These are phyloP conservation scores for Pascua sp. DNA, from an alignment of 1,284 basidiomycete species.

Conservation along the genomic window DNA sequence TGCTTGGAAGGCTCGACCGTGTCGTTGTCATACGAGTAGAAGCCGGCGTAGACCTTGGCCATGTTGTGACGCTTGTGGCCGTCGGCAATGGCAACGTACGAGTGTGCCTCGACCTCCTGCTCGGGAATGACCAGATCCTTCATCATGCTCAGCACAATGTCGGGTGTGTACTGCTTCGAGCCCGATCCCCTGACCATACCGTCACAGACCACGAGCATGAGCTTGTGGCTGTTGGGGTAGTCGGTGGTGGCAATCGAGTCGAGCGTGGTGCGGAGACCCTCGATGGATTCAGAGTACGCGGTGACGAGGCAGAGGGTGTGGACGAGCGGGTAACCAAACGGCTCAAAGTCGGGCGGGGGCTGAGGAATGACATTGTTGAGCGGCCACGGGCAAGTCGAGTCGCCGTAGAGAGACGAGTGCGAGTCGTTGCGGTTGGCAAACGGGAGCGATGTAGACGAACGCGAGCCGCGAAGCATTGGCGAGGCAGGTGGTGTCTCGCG, in stretches of 20 bases:
- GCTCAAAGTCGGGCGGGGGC: conserved; percentile 84
- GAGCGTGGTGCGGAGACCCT: conserved; percentile 92
- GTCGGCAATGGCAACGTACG: conserved; percentile 97
- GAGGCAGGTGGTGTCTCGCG: conserved; percentile 68
- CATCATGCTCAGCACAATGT: conserved; percentile 97
- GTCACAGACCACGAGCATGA: conserved; percentile 93
- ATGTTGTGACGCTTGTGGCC: conserved; percentile 99
- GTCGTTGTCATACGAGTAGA: conserved; percentile 91
- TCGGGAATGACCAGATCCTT: conserved; percentile 83
- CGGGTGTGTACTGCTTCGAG: conserved; percentile 81
- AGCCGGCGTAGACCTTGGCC: conserved; percentile 98
- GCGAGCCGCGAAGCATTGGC: conserved; percentile 67
- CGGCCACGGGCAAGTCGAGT: conserved; percentile 75
- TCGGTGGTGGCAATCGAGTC: conserved; percentile 98
- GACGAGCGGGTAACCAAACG: conserved; percentile 91
- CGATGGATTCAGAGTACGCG: conserved; percentile 95
- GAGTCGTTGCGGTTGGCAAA: conserved; percentile 42
- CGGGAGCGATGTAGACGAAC: conserved; percentile 74
- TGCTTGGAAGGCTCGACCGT: conserved; percentile 92
- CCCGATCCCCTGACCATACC: conserved; percentile 94
- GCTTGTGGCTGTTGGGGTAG: conserved; percentile 97
- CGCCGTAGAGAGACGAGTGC: conserved; percentile 40
- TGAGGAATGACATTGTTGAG: conserved; percentile 82
- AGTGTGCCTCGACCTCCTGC: conserved; percentile 86
- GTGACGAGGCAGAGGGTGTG: conserved; percentile 96